phyloP scores from a whole-genome alignment of 2,329 filamentous ascomycete species.

The Ceratocystis cubensis region DNA sequence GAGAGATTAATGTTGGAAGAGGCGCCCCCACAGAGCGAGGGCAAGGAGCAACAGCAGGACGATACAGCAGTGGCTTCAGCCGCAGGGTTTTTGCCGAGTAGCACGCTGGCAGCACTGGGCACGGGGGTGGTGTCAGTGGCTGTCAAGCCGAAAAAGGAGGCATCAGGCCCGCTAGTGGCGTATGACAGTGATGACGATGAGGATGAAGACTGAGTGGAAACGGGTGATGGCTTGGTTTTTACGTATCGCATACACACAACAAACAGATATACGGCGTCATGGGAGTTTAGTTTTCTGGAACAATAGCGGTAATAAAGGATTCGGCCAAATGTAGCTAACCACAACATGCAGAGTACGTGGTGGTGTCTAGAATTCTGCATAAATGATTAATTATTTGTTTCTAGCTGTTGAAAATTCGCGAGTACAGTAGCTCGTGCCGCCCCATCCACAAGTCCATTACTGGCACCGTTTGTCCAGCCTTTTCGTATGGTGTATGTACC shows the following conservation, averaged over 20 bases:
- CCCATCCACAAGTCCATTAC: conserved; percentile 75
- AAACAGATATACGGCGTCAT: conserved; percentile 8
- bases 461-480: conserved; percentile 63
- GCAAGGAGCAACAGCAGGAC: conserved; percentile 27
- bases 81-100: conserved; percentile 65
- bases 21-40: conserved; percentile 34
- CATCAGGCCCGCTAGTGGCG: conserved; percentile 61
- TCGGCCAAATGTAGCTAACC: background rate
- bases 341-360: conserved; percentile 27
- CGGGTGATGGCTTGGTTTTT: conserved; percentile 3
- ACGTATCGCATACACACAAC: conserved; percentile 20
- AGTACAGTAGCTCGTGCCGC: conserved; percentile 70
- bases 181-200: conserved; percentile 61
- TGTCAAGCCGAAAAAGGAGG: conserved; percentile 41
- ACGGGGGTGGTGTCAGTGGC: conserved; percentile 42
- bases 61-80: conserved; percentile 27
- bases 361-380: background rate
- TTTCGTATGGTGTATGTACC: conserved; percentile 46
- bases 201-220: conserved; percentile 22
- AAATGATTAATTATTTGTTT: background rate
- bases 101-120: conserved; percentile 68
- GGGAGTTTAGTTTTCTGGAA: conserved; percentile 17
- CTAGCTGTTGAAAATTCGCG: conserved; percentile 74
- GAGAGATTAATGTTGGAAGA: conserved; percentile 48
- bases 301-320: background rate